Evolutionary conservation across 345 rosid species (phyloP).

Genomic region (Euphorbia tirucalli): DNA sequence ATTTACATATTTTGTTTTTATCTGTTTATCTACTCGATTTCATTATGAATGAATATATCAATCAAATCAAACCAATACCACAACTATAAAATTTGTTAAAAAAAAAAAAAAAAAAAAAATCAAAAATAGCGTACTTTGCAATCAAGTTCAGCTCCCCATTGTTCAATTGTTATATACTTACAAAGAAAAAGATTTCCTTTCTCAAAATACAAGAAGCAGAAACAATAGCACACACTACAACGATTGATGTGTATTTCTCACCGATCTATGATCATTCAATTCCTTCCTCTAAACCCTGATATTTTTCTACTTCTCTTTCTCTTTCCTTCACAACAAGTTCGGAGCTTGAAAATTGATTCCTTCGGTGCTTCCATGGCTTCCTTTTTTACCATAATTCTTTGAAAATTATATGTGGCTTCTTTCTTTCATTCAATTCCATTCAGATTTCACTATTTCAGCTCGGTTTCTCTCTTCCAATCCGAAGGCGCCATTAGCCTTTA

Average conservation of each 20-base stretch:
- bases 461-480: not conserved
- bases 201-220: not conserved
- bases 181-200: not conserved
- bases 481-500: not conserved
- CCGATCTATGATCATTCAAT: conserved; percentile 26
- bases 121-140: not conserved
- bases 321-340: not conserved
- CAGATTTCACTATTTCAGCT: not conserved
- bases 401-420: not conserved
- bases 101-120: too few relatives aligned
- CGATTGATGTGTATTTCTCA: conserved; percentile 27
- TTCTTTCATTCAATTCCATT: not conserved
- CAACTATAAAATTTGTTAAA: too few relatives aligned
- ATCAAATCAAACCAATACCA: too few relatives aligned
- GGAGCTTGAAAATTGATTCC: not conserved
- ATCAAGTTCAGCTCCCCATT: conserved; percentile 9
- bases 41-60: too few relatives aligned
- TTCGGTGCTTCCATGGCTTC: not conserved
- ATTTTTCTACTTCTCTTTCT: conserved; percentile 18
- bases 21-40: too few relatives aligned
- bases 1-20: too few relatives aligned
- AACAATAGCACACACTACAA: not conserved
- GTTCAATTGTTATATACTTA: not conserved
- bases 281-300: conserved; percentile 14
- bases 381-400: not conserved